Base-by-base conservation (phyloP, 2,329 filamentous ascomycete genomes). In the Aspergillus brunneoviolaceus region DNA sequence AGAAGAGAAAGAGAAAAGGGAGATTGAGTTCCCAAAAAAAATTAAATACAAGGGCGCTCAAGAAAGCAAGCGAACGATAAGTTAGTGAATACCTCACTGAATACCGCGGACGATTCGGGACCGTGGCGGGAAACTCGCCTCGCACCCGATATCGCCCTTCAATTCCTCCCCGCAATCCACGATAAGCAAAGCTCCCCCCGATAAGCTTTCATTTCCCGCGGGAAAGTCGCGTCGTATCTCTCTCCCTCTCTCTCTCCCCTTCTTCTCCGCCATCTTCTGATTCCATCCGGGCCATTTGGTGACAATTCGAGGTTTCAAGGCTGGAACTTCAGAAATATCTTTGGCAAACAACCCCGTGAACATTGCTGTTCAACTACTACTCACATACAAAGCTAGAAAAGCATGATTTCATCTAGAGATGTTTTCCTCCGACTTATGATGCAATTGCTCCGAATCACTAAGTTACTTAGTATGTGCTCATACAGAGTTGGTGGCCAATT, bases 61-160 rank as follows among this genome's bases (percentile, higher is more conserved):
- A 50, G 27, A 29, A 47, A 56, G 54, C 42, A 55, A 57, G 51
- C 35, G 16, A 42, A 55, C 52, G 29, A 58, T 29, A 51, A 55
- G 33, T 35, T 35, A 35, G 23, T 51, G 39, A 27, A 55, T 55
- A 42, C 21, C 55, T 27, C 33, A 35, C 19, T 56, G 60, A 52
- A 61, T 58, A 65, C 64, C 64, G 64, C 64, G 64, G 63, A 42
- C 62, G 61, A 62, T 60, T 58, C 49, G 53, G 49, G 39, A 21
- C 27, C 23, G 35, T 31, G 51, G n/a, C 64, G 64, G 64, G 57
- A 66, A 66, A 65, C 63, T 62, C 49, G 21, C 55, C 42, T 45
- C 56, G 42, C 51, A 53, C 29, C 60, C 63, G 60, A 61, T 64
- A 45, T 45, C 39, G 39, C 39, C 39, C 58, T 60, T 25, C 7